Percentiles rank a stretch among this genome's conserved stretches.
Evolutionary conservation across 2,329 filamentous ascomycete genomes (phyloP).

Genomic region (Pyricularia pennisetigena): DNA sequence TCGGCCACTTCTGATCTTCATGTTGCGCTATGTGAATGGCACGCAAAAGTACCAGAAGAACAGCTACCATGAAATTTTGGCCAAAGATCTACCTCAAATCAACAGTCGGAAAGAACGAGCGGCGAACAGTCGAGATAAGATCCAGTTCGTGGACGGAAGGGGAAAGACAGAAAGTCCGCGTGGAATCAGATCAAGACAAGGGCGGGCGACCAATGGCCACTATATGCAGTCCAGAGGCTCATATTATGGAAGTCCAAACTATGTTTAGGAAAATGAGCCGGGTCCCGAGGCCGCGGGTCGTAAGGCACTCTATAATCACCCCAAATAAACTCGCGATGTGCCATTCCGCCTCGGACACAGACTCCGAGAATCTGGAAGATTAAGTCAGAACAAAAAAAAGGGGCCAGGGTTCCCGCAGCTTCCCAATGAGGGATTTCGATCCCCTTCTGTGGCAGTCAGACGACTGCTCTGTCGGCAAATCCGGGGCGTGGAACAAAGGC

Average conservation of each 20-base stretch:
- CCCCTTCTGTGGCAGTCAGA: not conserved
- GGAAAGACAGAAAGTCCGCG: not conserved
- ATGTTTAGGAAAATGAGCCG: not conserved
- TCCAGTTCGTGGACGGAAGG: not conserved
- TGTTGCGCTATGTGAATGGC: not conserved
- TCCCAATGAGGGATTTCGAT: not conserved
- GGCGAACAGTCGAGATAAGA: not conserved
- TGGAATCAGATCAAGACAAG: not conserved
- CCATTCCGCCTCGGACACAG: not conserved
- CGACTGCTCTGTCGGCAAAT: not conserved
- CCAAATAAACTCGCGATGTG: not conserved
- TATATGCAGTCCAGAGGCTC: not conserved
- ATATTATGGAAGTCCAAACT: not conserved
- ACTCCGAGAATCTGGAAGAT: not conserved
- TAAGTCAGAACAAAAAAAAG: not conserved
- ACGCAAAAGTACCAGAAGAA: not conserved
- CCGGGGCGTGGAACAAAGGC: not conserved
- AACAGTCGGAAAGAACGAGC: not conserved
- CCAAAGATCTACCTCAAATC: not conserved
- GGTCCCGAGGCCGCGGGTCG: not conserved
- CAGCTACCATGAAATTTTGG: not conserved
- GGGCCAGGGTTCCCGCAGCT: not conserved
- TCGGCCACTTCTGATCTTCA: conserved; percentile 2
- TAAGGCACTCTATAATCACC: not conserved
- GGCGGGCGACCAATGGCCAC: not conserved